Evolutionary conservation across 257 asterid species (phyloP), one percentile per base, ranked within the genome.

Genomic region (Nicotiana noctiflora): DNA sequence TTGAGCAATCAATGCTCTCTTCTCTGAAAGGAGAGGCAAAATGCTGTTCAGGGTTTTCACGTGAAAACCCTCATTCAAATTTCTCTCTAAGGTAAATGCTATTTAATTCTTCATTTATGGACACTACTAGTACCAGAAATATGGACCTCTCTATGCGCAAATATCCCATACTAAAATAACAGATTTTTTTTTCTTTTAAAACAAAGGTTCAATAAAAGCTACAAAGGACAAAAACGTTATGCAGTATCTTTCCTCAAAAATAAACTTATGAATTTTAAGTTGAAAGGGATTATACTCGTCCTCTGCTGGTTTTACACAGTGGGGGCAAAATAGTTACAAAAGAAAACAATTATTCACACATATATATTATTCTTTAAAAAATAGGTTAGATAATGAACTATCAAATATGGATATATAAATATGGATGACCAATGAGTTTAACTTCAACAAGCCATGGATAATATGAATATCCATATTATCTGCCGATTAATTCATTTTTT

Each of bases 41-140:
- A 61, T 64, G 88, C 56, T 70, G 60, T 81, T 86, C 88, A 83
- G 82, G 81, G 74, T 44, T 55, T 85, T 88, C 93, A 89, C 93
- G 93, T 89, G 93, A 89, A 83, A 88, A 86, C 62, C 75, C 66
- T 83, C 82, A 86, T 84, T 83, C 63, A 55, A 83, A 83, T 34
- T 70, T 83, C 75, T 23, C 25, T 27, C 37, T 13, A 44, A 19
- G 57, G 34, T 44, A 44, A 70, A 70, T 21, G 5, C 60, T 46
- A n/a, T 70, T 21, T 8, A 44, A 72, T 72, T 21, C 21, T 46
- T 46, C 7, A 46, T 72, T 72, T 72, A 21, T 46, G 7, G 31
- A 19, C 77, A 68, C 6, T 23, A 70, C 76, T 21, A 12, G 34
- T 37, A 67, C 76, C 4, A 9, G 0, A 18, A 67, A n/a, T 18